Evolutionary conservation across 345 rosid genomes (phyloP).

Genomic region (Hypericum perforatum): DNA sequence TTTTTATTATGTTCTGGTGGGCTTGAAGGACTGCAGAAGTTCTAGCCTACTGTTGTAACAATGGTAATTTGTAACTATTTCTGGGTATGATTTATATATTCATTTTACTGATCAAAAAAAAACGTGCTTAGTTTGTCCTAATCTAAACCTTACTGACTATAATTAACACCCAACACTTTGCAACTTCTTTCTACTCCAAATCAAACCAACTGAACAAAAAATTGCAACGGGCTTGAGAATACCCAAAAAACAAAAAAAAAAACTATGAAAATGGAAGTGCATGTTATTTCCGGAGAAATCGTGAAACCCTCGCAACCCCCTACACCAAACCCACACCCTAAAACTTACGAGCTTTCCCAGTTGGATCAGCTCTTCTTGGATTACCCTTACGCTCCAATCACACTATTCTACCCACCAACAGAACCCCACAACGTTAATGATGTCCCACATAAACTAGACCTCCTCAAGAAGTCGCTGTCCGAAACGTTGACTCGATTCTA

Average conservation of each 20-base stretch:
- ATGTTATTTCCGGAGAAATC: background rate
- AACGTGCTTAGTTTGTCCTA: no score
- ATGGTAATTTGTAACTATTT: no score
- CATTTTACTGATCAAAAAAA: no score
- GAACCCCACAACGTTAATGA: background rate
- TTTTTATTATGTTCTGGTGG: no score
- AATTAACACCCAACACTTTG: no score
- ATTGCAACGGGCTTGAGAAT: background rate
- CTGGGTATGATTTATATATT: no score
- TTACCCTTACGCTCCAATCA: background rate
- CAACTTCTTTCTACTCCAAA: no score
- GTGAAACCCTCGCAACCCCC: background rate
- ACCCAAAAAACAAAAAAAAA: background rate
- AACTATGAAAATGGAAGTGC: background rate
- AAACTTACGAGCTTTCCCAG: background rate
- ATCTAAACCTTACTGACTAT: no score
- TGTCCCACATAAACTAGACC: background rate
- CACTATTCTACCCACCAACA: conserved; percentile 2
- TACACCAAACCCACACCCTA: background rate
- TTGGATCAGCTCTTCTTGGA: background rate
- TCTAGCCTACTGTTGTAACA: no score
- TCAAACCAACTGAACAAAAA: no score
- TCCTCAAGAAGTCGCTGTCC: conserved; percentile 6
- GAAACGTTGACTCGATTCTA: conserved; percentile 12
- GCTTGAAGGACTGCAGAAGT: no score